A percentile compares a stretch with the other conserved stretches of the same genome.
Evolutionary conservation across 441 rosid species (phyloP).

Genomic region (Gossypium trilobum): DNA sequence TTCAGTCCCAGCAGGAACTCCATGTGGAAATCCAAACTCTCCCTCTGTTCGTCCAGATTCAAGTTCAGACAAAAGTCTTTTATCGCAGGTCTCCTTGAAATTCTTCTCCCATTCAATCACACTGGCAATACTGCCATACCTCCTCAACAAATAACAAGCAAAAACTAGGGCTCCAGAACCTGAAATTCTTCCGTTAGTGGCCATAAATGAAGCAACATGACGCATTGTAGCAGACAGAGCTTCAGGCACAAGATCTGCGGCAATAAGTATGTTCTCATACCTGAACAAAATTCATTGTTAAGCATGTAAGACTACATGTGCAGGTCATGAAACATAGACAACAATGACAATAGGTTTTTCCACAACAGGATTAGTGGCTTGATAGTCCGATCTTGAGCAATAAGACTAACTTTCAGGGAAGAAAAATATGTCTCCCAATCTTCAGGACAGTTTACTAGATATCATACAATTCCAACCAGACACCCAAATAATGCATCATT

Average conservation of each 20-base stretch:
- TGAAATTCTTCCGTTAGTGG: slow-evolving; percentile 64
- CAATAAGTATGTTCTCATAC: slow-evolving; percentile 79
- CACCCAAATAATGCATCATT: background rate
- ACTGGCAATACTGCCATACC: slow-evolving; percentile 63
- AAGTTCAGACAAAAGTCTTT: slow-evolving; percentile 83
- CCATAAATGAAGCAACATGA: slow-evolving; percentile 51
- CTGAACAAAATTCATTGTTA: slow-evolving; percentile 35
- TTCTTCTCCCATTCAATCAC: slow-evolving; percentile 81
- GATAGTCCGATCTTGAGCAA: background rate
- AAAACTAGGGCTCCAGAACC: slow-evolving; percentile 60
- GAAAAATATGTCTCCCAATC: background rate
- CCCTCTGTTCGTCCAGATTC: slow-evolving; percentile 71
- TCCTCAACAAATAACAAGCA: slow-evolving; percentile 70
- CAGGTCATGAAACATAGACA: background rate
- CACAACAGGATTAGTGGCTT: background rate
- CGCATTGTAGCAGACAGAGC: slow-evolving; percentile 60
- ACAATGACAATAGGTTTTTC: background rate
- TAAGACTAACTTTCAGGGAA: background rate
- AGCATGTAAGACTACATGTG: background rate
- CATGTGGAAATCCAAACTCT: slow-evolving; percentile 72
- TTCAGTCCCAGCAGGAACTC: slow-evolving; percentile 77
- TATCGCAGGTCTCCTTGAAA: slow-evolving; percentile 61
- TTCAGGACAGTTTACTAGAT: background rate
- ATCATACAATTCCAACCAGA: background rate
- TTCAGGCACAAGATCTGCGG: slow-evolving; percentile 83